A percentile compares a stretch with the other conserved stretches of the same genome.
Evolutionary conservation across 2,329 filamentous ascomycete genomes (phyloP).

Genomic region (Monosporascus sp.): DNA sequence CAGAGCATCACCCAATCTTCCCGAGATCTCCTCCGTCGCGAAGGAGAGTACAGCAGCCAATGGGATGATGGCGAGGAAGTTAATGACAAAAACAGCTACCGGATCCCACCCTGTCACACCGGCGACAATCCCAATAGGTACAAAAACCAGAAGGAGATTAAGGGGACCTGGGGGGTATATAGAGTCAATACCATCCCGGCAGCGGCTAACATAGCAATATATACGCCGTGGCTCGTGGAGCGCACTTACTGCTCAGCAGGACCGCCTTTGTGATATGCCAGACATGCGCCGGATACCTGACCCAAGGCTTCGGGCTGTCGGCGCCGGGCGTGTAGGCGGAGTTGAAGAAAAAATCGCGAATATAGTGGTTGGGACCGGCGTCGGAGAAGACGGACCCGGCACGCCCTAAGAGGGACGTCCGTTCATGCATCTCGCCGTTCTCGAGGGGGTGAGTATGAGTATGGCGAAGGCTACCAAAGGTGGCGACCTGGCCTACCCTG

Average conservation of each 20-base stretch:
- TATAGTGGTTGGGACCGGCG: slow-evolving; percentile 23
- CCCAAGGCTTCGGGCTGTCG: slow-evolving; percentile 40
- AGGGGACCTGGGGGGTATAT: slow-evolving; percentile 42
- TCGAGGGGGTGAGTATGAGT: slow-evolving; percentile 4
- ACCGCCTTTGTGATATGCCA: slow-evolving; percentile 56
- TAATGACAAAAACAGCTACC: slow-evolving; percentile 66
- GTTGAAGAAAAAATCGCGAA: slow-evolving; percentile 44
- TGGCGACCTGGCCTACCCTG: slow-evolving; percentile 14
- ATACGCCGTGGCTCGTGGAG: not conserved
- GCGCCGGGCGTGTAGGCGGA: slow-evolving; percentile 46
- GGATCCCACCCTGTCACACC: slow-evolving; percentile 59
- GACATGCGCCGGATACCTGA: slow-evolving; percentile 41
- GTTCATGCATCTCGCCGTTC: slow-evolving; percentile 23
- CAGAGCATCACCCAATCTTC: slow-evolving; percentile 67
- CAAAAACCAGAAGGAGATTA: slow-evolving; percentile 69
- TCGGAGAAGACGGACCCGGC: slow-evolving; percentile 3
- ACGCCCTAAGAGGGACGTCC: slow-evolving; percentile 20
- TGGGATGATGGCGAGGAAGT: slow-evolving; percentile 77
- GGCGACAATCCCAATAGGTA: slow-evolving; percentile 67
- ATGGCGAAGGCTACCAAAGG: slow-evolving; percentile 3
- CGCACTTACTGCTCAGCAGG: slow-evolving; percentile 51
- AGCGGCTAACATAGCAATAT: not conserved
- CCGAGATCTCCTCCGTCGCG: slow-evolving; percentile 72
- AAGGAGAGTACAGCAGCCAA: slow-evolving; percentile 70
- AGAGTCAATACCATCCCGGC: slow-evolving; percentile 4